Percentiles rank a stretch among this genome's conserved stretches.
These are phyloP conservation scores for Colletotrichum theobromicola DNA, from an alignment of 2,329 filamentous ascomycete species.

Conservation along the genomic window DNA sequence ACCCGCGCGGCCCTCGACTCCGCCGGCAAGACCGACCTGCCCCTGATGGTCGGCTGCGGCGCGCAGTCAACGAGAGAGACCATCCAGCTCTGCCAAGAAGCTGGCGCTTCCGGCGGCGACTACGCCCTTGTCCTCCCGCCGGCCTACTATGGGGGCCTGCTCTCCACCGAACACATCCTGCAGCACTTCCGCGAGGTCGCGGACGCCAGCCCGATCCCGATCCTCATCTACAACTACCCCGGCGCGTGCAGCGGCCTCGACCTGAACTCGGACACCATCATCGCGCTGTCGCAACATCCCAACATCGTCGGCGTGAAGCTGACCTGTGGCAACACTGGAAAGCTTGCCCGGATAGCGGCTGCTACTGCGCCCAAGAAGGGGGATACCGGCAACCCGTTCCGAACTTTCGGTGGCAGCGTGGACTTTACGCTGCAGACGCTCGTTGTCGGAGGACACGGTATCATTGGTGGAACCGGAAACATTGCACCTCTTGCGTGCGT, in stretches of 20 bases:
- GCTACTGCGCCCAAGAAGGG: conserved; percentile 29
- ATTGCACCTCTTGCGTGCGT: conserved; percentile 70
- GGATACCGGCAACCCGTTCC: conserved; percentile 47
- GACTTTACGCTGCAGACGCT: conserved; percentile 77
- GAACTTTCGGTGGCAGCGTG: conserved; percentile 74
- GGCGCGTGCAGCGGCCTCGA: conserved; percentile 72
- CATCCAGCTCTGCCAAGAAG: conserved; percentile 63
- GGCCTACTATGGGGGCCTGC: conserved; percentile 68
- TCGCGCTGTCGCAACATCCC: conserved; percentile 51
- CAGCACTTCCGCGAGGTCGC: conserved; percentile 65
- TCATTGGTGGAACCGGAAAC: conserved; percentile 76
- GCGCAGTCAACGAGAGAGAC: conserved; percentile 70
- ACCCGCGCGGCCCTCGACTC: conserved; percentile 52
- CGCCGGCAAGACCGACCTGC: conserved; percentile 41
- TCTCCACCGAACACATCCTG: conserved; percentile 51
- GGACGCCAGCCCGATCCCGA: conserved; percentile 53
- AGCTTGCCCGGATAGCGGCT: conserved; percentile 55
- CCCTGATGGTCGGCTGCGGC: conserved; percentile 67
- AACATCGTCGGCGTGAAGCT: conserved; percentile 72
- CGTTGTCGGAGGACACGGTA: conserved; percentile 72
- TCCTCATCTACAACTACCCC: conserved; percentile 75
- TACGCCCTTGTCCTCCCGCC: conserved; percentile 67
- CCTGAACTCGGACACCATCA: conserved; percentile 68
- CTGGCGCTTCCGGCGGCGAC: conserved; percentile 63
- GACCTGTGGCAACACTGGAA: conserved; percentile 71